These are phyloP conservation scores for Citrus glauca DNA, from an alignment of 345 rosid species.

Conservation along the genomic window DNA sequence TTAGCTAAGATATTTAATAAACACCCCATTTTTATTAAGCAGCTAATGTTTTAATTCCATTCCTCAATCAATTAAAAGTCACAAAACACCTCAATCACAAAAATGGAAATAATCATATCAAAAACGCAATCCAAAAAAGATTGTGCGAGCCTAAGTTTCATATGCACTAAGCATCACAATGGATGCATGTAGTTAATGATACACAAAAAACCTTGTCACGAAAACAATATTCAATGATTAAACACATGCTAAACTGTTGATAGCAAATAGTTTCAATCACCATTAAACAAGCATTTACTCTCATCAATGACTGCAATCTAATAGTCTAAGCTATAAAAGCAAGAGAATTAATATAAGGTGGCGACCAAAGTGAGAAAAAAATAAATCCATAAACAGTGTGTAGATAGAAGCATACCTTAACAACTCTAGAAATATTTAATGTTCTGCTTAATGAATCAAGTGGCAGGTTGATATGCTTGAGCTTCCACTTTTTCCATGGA, in stretches of 20 bases:
- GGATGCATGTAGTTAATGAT: no score
- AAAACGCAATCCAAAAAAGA: neutral
- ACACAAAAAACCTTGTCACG: no score
- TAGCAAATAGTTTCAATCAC: no score
- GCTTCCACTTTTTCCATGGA: conserved; percentile 14
- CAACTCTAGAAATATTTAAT: neutral
- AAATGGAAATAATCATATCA: neutral
- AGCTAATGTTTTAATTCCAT: no score
- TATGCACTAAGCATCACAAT: neutral
- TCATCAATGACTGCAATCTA: neutral
- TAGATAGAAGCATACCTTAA: neutral
- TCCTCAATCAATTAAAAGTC: no score
- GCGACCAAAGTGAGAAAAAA: no score
- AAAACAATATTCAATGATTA: neutral
- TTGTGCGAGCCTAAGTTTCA: neutral
- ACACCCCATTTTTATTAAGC: no score
- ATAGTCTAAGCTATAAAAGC: neutral
- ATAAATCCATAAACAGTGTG: neutral
- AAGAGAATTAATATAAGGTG: neutral
- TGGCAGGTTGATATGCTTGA: conserved; percentile 31
- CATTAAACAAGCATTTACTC: neutral
- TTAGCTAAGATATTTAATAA: no score
- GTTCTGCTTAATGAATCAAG: neutral
- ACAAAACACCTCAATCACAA: no score
- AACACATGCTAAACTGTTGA: neutral